Evolutionary conservation across 176 grass and related monocot genomes (phyloP).

Genomic region (Themeda triandra): DNA sequence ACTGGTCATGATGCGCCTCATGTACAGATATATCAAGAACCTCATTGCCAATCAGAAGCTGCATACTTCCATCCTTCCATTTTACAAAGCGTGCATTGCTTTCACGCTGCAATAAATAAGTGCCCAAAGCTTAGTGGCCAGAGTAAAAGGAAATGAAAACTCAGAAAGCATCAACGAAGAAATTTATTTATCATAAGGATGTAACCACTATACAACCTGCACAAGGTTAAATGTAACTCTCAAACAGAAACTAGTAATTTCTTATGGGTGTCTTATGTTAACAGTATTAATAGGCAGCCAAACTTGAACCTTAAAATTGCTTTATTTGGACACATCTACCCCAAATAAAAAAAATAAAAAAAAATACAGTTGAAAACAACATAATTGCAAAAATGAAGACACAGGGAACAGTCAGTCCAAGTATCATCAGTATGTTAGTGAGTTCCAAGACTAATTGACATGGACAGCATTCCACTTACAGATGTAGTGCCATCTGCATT

Average conservation of each 20-base stretch:
- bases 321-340: not conserved
- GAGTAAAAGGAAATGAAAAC: not conserved
- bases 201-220: not conserved
- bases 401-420: constrained; percentile 1
- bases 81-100: constrained; percentile 97
- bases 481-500: constrained; percentile 72
- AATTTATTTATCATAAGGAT: constrained; percentile 16
- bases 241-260: not conserved
- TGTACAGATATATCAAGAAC: constrained; percentile 96
- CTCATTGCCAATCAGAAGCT: constrained; percentile 95
- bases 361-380: not conserved
- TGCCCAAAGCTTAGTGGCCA: constrained; percentile 22
- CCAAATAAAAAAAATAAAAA: not conserved
- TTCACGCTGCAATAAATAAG: constrained; percentile 61
- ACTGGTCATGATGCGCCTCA: constrained; percentile 85
- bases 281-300: not conserved
- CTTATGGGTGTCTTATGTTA: not conserved
- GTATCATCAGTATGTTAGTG: constrained; percentile 9
- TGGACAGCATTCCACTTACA: constrained; percentile 55
- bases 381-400: not conserved
- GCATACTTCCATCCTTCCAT: constrained; percentile 96
- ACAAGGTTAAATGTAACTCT: not conserved
- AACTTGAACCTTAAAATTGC: not conserved
- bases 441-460: constrained; percentile 7
- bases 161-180: constrained; percentile 1